Evolutionary conservation across 768 basidiomycete species (phyloP).

Genomic region (Pleurotus tuoliensis): DNA sequence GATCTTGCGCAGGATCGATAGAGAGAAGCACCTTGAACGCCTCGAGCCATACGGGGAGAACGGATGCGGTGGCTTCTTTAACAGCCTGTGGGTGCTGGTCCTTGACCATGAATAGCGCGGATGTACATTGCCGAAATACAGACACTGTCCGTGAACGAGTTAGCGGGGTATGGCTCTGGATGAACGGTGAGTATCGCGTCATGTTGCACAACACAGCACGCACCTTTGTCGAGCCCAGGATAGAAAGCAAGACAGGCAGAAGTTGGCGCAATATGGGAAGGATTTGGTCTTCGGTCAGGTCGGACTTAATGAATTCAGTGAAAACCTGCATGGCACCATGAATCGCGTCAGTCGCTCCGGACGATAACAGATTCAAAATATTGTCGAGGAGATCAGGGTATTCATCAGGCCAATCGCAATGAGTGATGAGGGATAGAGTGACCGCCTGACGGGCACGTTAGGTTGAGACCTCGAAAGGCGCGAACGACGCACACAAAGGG

Average conservation of each 20-base stretch:
- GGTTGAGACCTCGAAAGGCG: no score
- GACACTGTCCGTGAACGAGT: conserved; percentile 84
- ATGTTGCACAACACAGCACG: conserved; percentile 7
- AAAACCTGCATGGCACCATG: conserved; percentile 97
- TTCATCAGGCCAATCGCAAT: conserved; percentile 95
- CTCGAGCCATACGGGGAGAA: conserved; percentile 90
- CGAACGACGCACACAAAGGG: conserved; percentile 60
- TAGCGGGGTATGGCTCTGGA: conserved; percentile 64
- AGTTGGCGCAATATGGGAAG: conserved; percentile 87
- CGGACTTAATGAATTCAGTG: conserved; percentile 90
- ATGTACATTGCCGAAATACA: conserved; percentile 88
- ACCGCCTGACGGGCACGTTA: conserved; percentile 57
- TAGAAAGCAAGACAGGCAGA: conserved; percentile 77
- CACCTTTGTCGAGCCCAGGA: conserved; percentile 77
- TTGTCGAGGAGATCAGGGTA: conserved; percentile 82
- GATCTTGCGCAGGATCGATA: conserved; percentile 60
- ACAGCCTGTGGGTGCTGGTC: conserved; percentile 87
- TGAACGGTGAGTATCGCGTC: not conserved
- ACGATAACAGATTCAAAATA: conserved; percentile 75
- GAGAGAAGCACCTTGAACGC: conserved; percentile 78
- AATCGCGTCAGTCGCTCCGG: conserved; percentile 67
- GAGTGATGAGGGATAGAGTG: conserved; percentile 83
- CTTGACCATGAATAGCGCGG: conserved; percentile 91
- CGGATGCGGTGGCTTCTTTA: conserved; percentile 72
- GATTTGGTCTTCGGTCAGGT: conserved; percentile 92